Evolutionary conservation across 768 basidiomycete species (phyloP), one percentile per base, ranked within the genome.

Genomic region (Amylocystis lapponica): DNA sequence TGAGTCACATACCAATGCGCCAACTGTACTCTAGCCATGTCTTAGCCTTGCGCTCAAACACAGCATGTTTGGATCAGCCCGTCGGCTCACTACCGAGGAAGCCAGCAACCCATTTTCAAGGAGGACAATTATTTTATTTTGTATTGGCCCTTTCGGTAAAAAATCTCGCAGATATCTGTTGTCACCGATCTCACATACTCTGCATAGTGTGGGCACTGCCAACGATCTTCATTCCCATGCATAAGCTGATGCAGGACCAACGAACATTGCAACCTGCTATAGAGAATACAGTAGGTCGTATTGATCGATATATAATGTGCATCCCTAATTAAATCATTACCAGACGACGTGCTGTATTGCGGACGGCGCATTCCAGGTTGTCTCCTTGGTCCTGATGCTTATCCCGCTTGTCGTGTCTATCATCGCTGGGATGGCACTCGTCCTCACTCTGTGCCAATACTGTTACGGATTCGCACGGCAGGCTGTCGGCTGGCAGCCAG

Each of bases 201-300:
- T 30, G 13, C 14, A 3, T 23, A 56, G 54, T 49, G 12, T 56
- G 54, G 54, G 54, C 49, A 3, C 27, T 56, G 16, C 54, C 54
- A 2, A 45, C 45, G 5, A 34, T 56, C 16, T n/a, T 56, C 2
- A 43, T 43, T 5, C 39, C 52, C 2, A 32, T 56, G 3, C 47
- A 45, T 5, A 23, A 5, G 12, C 29, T 56, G 16, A 30, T 22
- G 22, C 13, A 47, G n/a, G n/a, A n/a, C n/a, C n/a, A n/a, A n/a
- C n/a, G n/a, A n/a, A n/a, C n/a, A n/a, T n/a, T n/a, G n/a, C n/a
- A n/a, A n/a, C n/a, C n/a, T n/a, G n/a, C n/a, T n/a, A n/a, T n/a
- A n/a, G n/a, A n/a, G n/a, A n/a, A n/a, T n/a, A n/a, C n/a, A n/a
- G n/a, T n/a, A n/a, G n/a, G n/a, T n/a, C n/a, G n/a, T n/a, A n/a